Evolutionary conservation across 176 grass and related monocot species (phyloP), one percentile per base, ranked within the genome.

Genomic region (Saccharum spontaneum): DNA sequence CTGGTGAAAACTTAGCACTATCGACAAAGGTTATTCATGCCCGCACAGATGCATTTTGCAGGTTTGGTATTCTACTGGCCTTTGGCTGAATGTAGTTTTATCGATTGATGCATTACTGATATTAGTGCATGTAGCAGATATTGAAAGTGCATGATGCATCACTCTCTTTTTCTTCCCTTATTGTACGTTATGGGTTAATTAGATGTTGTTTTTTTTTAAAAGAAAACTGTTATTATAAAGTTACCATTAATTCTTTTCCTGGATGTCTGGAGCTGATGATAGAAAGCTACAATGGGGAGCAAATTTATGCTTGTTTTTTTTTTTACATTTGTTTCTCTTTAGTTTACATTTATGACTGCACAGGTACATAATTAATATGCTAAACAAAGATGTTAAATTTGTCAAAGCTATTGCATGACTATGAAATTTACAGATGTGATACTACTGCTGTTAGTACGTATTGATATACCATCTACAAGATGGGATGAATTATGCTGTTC

Each of bases 21-120:
- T 95, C 93, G 59, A 93, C 89, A 49, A 98, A 98, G 55, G 95
- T 95, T 87, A 98, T 98, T 70, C 96, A 98, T 90, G 96, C 96
- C 33, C 88, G 87, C 50, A 88, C 92, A 71, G 93, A 98, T 93
- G 89, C 89, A 87, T 87, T 95, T 93, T 95, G 87, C 85, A 98
- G 91, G 96, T 98, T 49, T 66, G 78, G 70, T 60, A 86, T 69
- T 87, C 52, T 73, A 44, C 18, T 62, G 77, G n/a, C 33, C 11
- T 67, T 88, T 75, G 57, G 60, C 73, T 68, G 6, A 59, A 78
- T 73, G 69, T 73, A 68, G 15, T 36, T 83, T 68, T 88, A 15
- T 65, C 60, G 3, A 16, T 77, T 75, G 22, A 10, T n/a, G 22
- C 22, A 60, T 59, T 18, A n/a, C 55, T 60, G 20, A 60, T 23